A percentile compares a stretch with the other conserved stretches of the same genome.
These are phyloP conservation scores for Martiniozyma abietophila DNA, from an alignment of 805 yeast species.

Conservation along the genomic window DNA sequence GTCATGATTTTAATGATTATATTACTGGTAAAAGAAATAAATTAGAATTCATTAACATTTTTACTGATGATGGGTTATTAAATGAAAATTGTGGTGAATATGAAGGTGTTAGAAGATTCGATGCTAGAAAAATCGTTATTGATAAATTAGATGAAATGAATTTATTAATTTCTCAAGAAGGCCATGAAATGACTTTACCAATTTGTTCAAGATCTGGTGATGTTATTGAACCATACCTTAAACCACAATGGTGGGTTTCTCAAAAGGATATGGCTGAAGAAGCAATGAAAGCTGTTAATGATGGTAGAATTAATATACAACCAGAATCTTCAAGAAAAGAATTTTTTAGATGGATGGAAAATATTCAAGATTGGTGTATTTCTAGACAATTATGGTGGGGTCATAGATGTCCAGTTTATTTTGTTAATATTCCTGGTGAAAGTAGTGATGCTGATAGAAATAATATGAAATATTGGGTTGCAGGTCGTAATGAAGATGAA, in stretches of 20 bases:
- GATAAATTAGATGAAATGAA: slow-evolving; percentile 68
- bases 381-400: slow-evolving; percentile 94
- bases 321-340: slow-evolving; percentile 91
- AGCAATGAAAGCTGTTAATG: slow-evolving; percentile 77
- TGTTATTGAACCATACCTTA: slow-evolving; percentile 89
- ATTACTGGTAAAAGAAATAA: slow-evolving; percentile 89
- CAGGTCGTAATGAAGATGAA: slow-evolving; percentile 77
- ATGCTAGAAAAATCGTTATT: slow-evolving; percentile 81
- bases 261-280: slow-evolving; percentile 82
- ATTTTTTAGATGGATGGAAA: slow-evolving; percentile 90
- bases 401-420: slow-evolving; percentile 95
- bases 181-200: slow-evolving; percentile 94
- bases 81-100: slow-evolving; percentile 93
- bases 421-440: slow-evolving; percentile 70
- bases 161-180: slow-evolving; percentile 73
- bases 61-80: slow-evolving; percentile 85
- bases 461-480: slow-evolving; percentile 78
- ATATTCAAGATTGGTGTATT: slow-evolving; percentile 98
- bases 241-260: slow-evolving; percentile 99
- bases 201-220: slow-evolving; percentile 95
- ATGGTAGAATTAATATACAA: slow-evolving; percentile 69
- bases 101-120: slow-evolving; percentile 86
- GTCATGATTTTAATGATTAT: slow-evolving; percentile 97
- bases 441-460: slow-evolving; percentile 39
- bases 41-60: slow-evolving; percentile 79